phyloP scores from a whole-genome alignment of 495 filamentous ascomycete species.

The Lepraria neglecta region DNA sequence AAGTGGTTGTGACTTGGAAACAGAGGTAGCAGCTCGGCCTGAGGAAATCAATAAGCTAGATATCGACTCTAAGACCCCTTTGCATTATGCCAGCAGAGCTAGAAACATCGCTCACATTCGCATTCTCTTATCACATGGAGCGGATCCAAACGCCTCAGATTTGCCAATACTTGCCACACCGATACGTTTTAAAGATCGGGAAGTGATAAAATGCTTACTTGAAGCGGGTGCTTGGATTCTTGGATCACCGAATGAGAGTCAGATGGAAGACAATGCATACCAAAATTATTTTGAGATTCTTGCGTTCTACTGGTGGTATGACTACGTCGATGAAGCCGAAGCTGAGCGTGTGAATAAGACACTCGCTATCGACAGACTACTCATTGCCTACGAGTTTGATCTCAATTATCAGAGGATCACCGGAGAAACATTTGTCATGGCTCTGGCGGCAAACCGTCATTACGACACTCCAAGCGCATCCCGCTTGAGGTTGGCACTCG shows the following conservation, averaged over 20 bases:
- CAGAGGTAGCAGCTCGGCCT: neutral
- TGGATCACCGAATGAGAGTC: neutral
- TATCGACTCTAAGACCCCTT: neutral
- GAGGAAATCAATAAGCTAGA: neutral
- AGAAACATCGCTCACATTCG: neutral
- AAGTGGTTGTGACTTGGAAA: neutral
- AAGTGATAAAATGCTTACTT: neutral
- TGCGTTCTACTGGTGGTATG: neutral
- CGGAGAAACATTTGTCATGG: neutral
- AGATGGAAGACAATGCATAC: no score
- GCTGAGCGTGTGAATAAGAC: neutral
- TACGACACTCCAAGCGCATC: no score
- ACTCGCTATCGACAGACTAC: neutral
- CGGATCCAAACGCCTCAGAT: neutral
- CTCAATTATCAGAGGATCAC: neutral
- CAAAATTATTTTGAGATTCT: no score
- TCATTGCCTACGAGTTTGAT: neutral
- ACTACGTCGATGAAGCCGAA: neutral
- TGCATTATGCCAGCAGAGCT: neutral
- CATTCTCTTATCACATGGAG: neutral
- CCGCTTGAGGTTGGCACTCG: neutral
- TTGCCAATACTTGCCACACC: neutral
- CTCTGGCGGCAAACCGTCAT: neutral
- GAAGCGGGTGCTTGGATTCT: neutral
- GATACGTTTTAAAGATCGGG: neutral